Evolutionary conservation across 192 early-diverging fungal species (phyloP), one percentile per base, ranked within the genome.

Genomic region (Coemansia sp.): DNA sequence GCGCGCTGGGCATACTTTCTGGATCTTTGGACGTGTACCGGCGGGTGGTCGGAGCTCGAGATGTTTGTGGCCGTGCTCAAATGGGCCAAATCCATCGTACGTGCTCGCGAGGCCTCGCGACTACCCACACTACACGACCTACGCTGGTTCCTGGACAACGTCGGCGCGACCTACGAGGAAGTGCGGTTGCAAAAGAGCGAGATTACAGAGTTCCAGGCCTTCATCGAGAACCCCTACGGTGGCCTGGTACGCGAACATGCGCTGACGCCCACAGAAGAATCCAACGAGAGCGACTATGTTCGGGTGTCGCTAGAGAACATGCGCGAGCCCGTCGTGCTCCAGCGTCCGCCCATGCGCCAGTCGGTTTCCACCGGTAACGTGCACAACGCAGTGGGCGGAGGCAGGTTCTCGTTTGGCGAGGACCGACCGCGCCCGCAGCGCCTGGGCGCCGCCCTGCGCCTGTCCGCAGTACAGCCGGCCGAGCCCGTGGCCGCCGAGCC

Each of bases 1-100:
- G 54, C 54, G 31, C 57, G 69, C n/a, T 73, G 69, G 58, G 26
- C 46, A 44, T 73, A 73, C 29, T 73, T 73, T 35, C 32, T 66
- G 9, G 63, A 65, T 9, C 38, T 73, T 34, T 73, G 69, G 69
- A 55, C 45, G 2, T 62, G 63, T 9, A 54, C 58, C 23, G 39
- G 42, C 16, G 69, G 69, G 0, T 73, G 69, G 69, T 45, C 51
- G 2, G 58, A 65, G 47, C 39, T 60, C n/a, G 69, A 73, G 19
- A 60, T 73, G 62, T 66, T 73, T 26, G 51, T 57, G 7, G 50
- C 57, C 0, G 45, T 47, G 63, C 54, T 66, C 28, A 65, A 53
- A 16, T 73, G 69, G 69, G 54, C 69, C 11, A 51, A 62, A 26
- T 66, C 63, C 4, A 55, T 66, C 1, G 60, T 53, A 28, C 61